Conservation (phyloP, 768 basidiomycete species). For the Ramaria sp. region DNA sequence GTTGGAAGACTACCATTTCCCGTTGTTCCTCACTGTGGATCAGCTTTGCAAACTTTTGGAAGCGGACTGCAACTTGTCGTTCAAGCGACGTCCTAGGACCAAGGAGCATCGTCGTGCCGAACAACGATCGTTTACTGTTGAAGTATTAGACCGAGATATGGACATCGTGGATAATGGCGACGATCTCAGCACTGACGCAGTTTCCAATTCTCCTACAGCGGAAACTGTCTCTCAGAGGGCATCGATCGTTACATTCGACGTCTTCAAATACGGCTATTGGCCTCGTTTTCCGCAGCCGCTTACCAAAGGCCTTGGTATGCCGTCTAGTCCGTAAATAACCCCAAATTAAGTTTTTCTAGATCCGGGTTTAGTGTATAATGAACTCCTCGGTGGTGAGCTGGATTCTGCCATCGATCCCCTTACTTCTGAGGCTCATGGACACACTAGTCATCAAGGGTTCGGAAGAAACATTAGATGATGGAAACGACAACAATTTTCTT, state of each 20-base stretch:
- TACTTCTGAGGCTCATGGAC: neutral
- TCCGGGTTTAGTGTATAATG: slow-evolving; percentile 50
- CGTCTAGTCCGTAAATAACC: neutral
- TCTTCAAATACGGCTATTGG: slow-evolving; percentile 48
- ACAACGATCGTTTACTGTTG: slow-evolving; percentile 1
- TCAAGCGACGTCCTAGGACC: slow-evolving; percentile 1
- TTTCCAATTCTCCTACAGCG: neutral
- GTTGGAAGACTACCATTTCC: slow-evolving; percentile 51
- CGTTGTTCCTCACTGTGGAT: slow-evolving; percentile 60
- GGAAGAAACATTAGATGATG: slow-evolving; percentile 32
- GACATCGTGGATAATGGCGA: neutral
- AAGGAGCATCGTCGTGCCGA: slow-evolving; percentile 5
- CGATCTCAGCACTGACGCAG: neutral
- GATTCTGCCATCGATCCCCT: neutral
- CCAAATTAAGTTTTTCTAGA: slow-evolving; percentile 26
- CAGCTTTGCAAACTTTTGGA: slow-evolving; percentile 39
- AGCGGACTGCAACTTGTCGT: slow-evolving; percentile 26
- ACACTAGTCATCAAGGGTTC: slow-evolving; percentile 62
- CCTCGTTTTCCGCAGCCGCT: slow-evolving; percentile 41
- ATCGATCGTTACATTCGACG: slow-evolving; percentile 31
- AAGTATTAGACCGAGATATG: neutral
- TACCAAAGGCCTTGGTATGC: slow-evolving; percentile 43
- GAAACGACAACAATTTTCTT: slow-evolving; percentile 27
- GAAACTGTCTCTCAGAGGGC: neutral
- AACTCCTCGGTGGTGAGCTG: slow-evolving; percentile 44